Base-by-base conservation (phyloP, 306 rosid species). In the Casuarina equisetifolia region DNA sequence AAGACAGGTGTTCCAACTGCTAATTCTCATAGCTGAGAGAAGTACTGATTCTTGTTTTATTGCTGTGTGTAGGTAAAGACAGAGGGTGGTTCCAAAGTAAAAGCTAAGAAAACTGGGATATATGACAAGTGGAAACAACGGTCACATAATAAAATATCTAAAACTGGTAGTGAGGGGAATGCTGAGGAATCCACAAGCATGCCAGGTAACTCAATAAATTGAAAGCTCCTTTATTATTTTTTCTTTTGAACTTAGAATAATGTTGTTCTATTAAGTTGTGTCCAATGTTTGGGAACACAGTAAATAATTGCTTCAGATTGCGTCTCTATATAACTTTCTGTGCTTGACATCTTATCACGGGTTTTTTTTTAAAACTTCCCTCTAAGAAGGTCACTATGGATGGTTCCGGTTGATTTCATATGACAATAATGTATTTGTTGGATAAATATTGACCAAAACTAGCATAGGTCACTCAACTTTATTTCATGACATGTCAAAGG, bases 101-200 rank as follows among this genome's bases (percentile, higher is more conserved):
- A 86, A 85, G 86, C 91, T 46, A 87, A 79, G 80, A 90, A 90
- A 86, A 94, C 97, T 19, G 98, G 98, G 63, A 90, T 92, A 81
- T 94, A 90, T 84, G 86, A 89, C 80, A 94, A 83, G 85, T 92
- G 98, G 97, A 89, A 92, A 79, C 95, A 84, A 80, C 93, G 88
- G 40, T 88, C 97, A 0, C 97, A 94, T 57, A 81, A 72, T 70
- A 92, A 74, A 83, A 80, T 94, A 74, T 90, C 95, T 73, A 88
- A 95, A 50, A 80, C 84, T 68, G 76, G 61, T 75, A 61, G 77
- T 13, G 97, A 87, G 61, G 95, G 86, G 72, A 83, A 79, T 79
- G 75, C 80, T 64, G 88, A 77, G 42, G 93, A 64, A 70, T 69
- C 90, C 73, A 55, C 42, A 2, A 82, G 84, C 81, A 72, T 63